phyloP scores from a whole-genome alignment of 139 green algal genomes.

The Pleodorina starrii region DNA sequence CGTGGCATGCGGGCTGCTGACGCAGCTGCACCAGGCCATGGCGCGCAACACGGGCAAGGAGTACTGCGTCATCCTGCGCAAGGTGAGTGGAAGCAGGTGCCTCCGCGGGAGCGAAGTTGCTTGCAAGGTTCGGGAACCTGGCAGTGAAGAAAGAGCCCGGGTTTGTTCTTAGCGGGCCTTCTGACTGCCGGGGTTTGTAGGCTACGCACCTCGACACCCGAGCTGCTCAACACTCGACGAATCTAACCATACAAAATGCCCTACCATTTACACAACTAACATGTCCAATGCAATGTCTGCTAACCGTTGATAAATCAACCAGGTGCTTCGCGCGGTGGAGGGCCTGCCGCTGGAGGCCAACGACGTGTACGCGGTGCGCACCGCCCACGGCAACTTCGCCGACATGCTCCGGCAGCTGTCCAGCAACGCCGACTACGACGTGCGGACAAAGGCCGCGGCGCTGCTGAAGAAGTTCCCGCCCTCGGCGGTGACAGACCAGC shows the following conservation, averaged over 20 bases:
- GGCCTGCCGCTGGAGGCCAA: slow-evolving; percentile 77
- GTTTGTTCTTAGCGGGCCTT: too few relatives aligned
- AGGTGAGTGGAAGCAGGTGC: slow-evolving; percentile 11
- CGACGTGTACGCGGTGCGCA: slow-evolving; percentile 75
- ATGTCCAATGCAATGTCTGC: too few relatives aligned
- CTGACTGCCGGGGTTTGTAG: too few relatives aligned
- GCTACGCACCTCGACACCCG: too few relatives aligned
- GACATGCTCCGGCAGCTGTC: slow-evolving; percentile 79
- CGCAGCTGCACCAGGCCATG: slow-evolving; percentile 83
- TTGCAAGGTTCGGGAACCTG: too few relatives aligned
- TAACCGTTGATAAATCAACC: too few relatives aligned
- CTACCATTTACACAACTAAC: too few relatives aligned
- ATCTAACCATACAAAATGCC: too few relatives aligned
- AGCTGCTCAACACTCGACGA: too few relatives aligned
- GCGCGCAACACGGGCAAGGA: slow-evolving; percentile 65
- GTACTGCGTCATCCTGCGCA: slow-evolving; percentile 76
- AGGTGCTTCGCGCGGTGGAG: slow-evolving; percentile 78
- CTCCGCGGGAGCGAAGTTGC: too few relatives aligned
- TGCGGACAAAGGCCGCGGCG: slow-evolving; percentile 66
- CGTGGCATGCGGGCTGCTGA: slow-evolving; percentile 82
- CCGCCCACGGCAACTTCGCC: slow-evolving; percentile 87
- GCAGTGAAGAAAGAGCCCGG: too few relatives aligned
- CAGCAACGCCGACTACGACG: slow-evolving; percentile 75
- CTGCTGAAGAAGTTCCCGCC: slow-evolving; percentile 78
- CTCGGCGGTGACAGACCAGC: slow-evolving; percentile 60